Evolutionary conservation across 108 stramenopile species (phyloP).

Genomic region (Pseudonitzschia multistriata): DNA sequence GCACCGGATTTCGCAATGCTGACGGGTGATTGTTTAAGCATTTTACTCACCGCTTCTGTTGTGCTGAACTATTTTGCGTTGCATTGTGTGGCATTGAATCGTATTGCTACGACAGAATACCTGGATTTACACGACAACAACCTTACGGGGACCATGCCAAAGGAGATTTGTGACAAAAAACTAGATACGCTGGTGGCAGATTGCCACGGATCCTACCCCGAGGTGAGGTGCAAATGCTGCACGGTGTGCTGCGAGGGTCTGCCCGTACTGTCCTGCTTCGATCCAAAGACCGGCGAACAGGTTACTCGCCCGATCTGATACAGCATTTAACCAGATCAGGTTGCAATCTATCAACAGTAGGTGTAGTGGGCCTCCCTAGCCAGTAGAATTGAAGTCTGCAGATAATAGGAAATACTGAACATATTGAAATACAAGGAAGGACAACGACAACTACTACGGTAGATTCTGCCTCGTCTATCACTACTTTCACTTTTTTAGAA

Average conservation of each 20-base stretch:
- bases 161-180: constrained; percentile 54
- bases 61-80: background rate
- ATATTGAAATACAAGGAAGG: too few species aligned
- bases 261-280: constrained; percentile 48
- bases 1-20: too few species aligned
- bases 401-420: too few species aligned
- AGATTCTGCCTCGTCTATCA: too few species aligned
- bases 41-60: background rate
- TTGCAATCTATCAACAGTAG: too few species aligned
- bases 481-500: too few species aligned
- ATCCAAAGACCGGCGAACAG: constrained; percentile 38
- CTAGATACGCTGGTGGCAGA: constrained; percentile 48
- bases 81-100: background rate
- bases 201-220: constrained; percentile 48
- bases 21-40: too few species aligned
- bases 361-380: background rate
- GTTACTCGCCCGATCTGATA: constrained; percentile 27
- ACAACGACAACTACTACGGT: too few species aligned
- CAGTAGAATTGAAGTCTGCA: too few species aligned
- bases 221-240: constrained; percentile 63
- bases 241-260: constrained; percentile 60
- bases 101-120: constrained; percentile 17
- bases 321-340: too few species aligned
- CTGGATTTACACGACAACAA: constrained; percentile 62
- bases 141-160: constrained; percentile 52